Base-by-base conservation (phyloP, 2,329 filamentous ascomycete species). In the Beauveria bassiana region DNA sequence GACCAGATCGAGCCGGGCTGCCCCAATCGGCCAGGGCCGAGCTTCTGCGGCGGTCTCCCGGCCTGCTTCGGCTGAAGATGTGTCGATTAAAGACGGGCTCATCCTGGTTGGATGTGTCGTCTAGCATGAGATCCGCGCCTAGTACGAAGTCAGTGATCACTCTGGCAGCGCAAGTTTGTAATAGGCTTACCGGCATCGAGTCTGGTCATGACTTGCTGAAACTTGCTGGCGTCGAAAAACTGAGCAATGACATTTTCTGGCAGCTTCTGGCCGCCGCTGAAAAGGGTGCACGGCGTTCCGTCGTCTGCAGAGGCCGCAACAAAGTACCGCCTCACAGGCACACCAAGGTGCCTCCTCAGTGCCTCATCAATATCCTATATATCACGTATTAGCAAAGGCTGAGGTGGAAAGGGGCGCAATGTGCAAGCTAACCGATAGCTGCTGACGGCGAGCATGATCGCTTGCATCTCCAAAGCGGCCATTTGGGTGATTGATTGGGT, bases 271-370 rank as follows among this genome's bases (percentile, higher is more conserved):
- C 74, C 71, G 0, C 79, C 78, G 3, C 78, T 78, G 3, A 77
- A 74, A 60, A 80, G 81, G 3, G 75, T 80, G 61, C 75, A 73
- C 1, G 74, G 67, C 18, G 74, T 73, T 22, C 79, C 79, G 62
- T 81, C 79, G 31, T 82, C 79, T 42, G 76, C 72, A 46, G 82
- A 71, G 2, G 77, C 77, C 12, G 78, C 81, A 40, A 85, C 73
- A 64, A 85, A 84, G 67, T 80, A 85, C 63, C 74, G 73, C 57
- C 77, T 75, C 12, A 77, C 78, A 1, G 79, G 76, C 10, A 85
- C 81, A 43, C 77, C 75, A 65, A 81, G 84, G 46, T 81, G 74
- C 54, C 81, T 77, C 18, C 78, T 74, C 12, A 86, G 71, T 28
- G 79, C 81, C 63, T 78, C 75, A 40, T 78, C 77, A 40, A 85